These are phyloP conservation scores for Cyberlindnera americana DNA, from an alignment of 805 yeast genomes.

Conservation along the genomic window DNA sequence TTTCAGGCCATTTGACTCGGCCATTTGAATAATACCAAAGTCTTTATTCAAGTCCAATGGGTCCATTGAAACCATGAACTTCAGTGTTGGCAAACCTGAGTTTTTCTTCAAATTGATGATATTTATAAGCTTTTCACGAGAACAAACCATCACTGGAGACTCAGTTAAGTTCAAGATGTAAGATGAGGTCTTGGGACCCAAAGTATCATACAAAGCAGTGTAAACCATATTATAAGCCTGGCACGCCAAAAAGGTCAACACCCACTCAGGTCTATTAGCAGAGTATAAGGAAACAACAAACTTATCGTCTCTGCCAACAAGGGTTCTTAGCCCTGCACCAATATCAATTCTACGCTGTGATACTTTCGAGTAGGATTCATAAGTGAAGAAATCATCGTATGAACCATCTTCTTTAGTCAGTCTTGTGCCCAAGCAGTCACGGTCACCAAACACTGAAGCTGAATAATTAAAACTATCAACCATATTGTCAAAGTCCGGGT, in stretches of 20 bases:
- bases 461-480: slow-evolving; percentile 39
- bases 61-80: slow-evolving; percentile 48
- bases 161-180: slow-evolving; percentile 50
- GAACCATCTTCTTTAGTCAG: slow-evolving; percentile 30
- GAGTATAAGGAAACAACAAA: slow-evolving; percentile 46
- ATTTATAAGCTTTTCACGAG: slow-evolving; percentile 41
- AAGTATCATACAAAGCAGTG: slow-evolving; percentile 42
- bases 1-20: slow-evolving; percentile 28
- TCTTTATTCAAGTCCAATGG: slow-evolving; percentile 29
- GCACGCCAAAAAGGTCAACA: slow-evolving; percentile 54
- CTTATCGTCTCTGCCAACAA: slow-evolving; percentile 20
- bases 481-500: slow-evolving; percentile 41
- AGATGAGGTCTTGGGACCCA: slow-evolving; percentile 47
- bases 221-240: slow-evolving; percentile 42
- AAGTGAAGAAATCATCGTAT: slow-evolving; percentile 38
- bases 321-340: slow-evolving; percentile 41
- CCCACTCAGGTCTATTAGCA: slow-evolving; percentile 54
- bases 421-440: slow-evolving; percentile 13
- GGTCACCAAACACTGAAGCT: slow-evolving; percentile 29
- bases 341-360: slow-evolving; percentile 27
- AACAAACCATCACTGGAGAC: slow-evolving; percentile 46
- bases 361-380: slow-evolving; percentile 37
- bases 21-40: slow-evolving; percentile 20
- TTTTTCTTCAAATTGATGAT: slow-evolving; percentile 39
- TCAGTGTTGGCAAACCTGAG: slow-evolving; percentile 30